Base-by-base conservation (phyloP, 1,284 basidiomycete genomes). In the Neotropicomus parvogracilis region DNA sequence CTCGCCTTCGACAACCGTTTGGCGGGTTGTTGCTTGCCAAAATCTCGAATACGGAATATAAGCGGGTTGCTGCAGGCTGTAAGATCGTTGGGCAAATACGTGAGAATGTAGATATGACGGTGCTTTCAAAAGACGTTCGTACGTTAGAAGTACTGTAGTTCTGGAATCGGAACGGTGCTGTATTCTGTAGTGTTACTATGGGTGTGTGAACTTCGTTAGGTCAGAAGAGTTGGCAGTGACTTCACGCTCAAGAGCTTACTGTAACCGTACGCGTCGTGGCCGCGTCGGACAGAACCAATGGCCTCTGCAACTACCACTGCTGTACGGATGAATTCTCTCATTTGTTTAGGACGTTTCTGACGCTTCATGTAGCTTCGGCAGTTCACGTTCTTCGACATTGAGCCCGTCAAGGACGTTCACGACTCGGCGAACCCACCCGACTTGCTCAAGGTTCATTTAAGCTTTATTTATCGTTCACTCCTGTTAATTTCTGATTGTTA, bases 321-420 rank as follows among this genome's bases (percentile, higher is more conserved):
- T 33, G 61, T 63, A 55, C 6, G 41, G 27, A n/a, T 1, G 2
- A 34, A 20, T 6, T 20, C 44, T 40, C 12, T 26, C 6, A 34
- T 42, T 39, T 14, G 0, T 14, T 14, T 2, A 8, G 21, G 28
- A 17, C 28, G 17, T 11, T 31, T 44, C 49, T 61, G 41, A 65
- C 39, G 19, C 20, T 12, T 8, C 31, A 0, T 41, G 2, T 41
- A 91, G 88, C 91, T 87, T 80, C 78, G 87, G 33, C 88, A 91
- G 63, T 94, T 94, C 70, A 76, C 80, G 2, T 91, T 91, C 78
- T 91, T 91, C 59, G 81, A 89, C 54, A 72, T 75, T 11, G 76
- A 80, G 3, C 77, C 80, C 6, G 83, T 95, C 54, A 91, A 84
- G 65, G 92, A 93, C 62, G 70, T 78, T 1, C 83, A 93, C 57